Evolutionary conservation across 805 yeast species (phyloP).

Genomic region (Pichia californica): DNA sequence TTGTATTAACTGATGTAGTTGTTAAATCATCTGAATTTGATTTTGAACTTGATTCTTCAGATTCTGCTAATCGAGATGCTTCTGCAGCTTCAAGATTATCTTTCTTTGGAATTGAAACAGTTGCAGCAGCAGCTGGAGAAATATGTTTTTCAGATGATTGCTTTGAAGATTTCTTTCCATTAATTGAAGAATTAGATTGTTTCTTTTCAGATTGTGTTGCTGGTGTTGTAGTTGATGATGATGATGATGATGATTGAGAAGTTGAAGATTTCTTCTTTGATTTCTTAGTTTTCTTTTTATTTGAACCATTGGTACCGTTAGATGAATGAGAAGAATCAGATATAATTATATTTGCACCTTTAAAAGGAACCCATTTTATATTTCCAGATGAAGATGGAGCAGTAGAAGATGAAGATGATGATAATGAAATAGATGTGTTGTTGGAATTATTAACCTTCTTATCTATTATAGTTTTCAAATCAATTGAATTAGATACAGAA

Average conservation of each 20-base stretch:
- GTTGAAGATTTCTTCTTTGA: conserved; percentile 1
- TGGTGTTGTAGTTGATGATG: not conserved
- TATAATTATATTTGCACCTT: conserved; percentile 44
- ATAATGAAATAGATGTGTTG: no score
- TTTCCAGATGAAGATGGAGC: conserved; percentile 34
- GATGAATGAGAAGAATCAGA: conserved; percentile 8
- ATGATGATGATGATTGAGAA: not conserved
- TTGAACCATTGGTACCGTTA: not conserved
- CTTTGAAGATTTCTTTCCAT: conserved; percentile 1
- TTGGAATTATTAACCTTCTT: not conserved
- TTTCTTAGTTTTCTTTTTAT: conserved; percentile 4
- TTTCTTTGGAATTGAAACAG: no score
- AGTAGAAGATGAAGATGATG: no score
- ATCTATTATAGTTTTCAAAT: conserved; percentile 14
- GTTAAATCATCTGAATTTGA: not conserved
- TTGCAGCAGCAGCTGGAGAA: no score
- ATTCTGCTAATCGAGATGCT: no score
- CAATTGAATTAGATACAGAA: conserved; percentile 20
- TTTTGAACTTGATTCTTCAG: no score
- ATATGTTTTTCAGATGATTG: not conserved
- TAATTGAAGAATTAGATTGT: not conserved
- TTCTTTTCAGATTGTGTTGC: not conserved
- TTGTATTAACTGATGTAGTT: not conserved
- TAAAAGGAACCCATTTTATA: conserved; percentile 70
- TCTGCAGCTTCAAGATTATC: no score